Base-by-base conservation (phyloP, 2,329 filamentous ascomycete species). In the Paecilomyces sp. region DNA sequence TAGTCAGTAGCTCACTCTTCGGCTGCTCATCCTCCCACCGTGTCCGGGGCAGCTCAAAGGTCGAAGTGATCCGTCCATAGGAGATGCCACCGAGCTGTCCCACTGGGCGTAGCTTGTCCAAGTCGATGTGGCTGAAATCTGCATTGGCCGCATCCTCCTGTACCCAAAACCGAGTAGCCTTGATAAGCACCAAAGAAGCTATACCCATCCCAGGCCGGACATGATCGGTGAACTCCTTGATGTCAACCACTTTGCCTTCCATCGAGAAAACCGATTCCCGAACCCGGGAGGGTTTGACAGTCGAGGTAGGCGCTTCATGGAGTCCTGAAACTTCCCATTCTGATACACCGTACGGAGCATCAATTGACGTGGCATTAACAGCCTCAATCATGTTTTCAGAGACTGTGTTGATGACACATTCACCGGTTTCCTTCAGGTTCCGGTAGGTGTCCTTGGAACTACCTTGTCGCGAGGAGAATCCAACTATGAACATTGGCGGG, bases 381-480 rank as follows among this genome's bases (percentile, higher is more conserved):
- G 92, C 92, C 79, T 96, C 92, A 70, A 93, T 71, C 72, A 87
- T 94, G 68, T 86, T 83, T 77, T 96, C 91, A 9, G 83, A 86
- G 66, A 96, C 89, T 68, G 96, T 89, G 77, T 93, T 96, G 76
- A 96, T 87, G 58, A 86, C 84, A 74, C 89, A 92, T 77, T 96
- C 90, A 36, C 82, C 78, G 0, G 82, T 86, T 31, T 88, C 88
- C 15, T 82, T 69, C 58, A 96, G 77, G 71, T 95, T 93, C 64
- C 79, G 80, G 41, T 93, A 80, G 28, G 88, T 87, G 73, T 96
- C 91, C 73, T 96, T 96, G 11, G 87, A 85, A 1, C 76, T 71
- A 22, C 80, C 77, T 56, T 79, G 77, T 0, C 80, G 82, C 3
- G 81, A 83, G 0, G 80, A 79, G 63, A 85, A 85, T 0, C 84